These are phyloP conservation scores for Botrytis byssoidea DNA, from an alignment of 2,329 filamentous ascomycete species.

Conservation along the genomic window DNA sequence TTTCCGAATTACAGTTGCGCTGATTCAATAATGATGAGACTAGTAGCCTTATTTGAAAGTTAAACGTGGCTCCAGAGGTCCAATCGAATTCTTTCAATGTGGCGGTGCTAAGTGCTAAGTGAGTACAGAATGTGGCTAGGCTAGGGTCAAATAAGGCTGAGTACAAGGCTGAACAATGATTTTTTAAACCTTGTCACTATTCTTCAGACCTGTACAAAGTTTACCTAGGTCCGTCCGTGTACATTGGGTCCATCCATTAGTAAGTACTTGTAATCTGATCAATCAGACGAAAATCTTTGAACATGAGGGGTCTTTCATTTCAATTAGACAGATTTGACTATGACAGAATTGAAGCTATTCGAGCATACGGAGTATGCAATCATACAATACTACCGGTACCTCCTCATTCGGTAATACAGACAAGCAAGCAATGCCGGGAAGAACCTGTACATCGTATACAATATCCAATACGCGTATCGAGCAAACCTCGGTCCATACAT, in stretches of 20 bases:
- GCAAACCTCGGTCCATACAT: background rate
- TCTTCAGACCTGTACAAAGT: background rate
- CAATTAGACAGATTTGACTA: background rate
- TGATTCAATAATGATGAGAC: background rate
- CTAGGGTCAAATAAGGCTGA: background rate
- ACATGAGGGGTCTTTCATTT: background rate
- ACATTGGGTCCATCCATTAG: background rate
- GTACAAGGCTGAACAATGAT: background rate
- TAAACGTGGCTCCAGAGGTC: constrained; percentile 13
- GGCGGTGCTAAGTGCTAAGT: background rate
- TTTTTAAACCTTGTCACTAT: background rate
- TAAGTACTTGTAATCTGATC: background rate
- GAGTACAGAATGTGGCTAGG: background rate
- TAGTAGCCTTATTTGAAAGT: constrained; percentile 18
- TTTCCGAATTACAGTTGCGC: background rate
- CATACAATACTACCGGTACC: no score
- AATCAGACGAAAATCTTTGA: background rate
- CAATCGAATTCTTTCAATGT: background rate
- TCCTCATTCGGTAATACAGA: background rate
- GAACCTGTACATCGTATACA: background rate
- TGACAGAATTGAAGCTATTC: background rate
- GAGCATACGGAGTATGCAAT: background rate
- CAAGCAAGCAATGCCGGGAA: background rate
- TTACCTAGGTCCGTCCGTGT: background rate
- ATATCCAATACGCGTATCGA: background rate